Evolutionary conservation across 1,284 basidiomycete species (phyloP).

Genomic region (Ceratobasidium sp.): DNA sequence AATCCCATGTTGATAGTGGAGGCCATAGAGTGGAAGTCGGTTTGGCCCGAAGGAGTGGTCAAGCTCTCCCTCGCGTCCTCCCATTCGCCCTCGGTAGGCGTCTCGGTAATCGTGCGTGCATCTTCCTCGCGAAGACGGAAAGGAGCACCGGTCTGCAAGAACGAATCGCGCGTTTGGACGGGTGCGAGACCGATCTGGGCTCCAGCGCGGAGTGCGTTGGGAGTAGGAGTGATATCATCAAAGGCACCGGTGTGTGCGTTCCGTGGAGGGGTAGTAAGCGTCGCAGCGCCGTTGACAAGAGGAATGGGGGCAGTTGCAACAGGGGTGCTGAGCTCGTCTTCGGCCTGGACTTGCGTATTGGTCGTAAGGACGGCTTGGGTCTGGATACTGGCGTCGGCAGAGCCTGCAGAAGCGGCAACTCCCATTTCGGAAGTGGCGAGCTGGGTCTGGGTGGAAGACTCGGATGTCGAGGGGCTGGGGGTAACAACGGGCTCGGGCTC

Average conservation of each 20-base stretch:
- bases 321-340: slow-evolving; percentile 24
- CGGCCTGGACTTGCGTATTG: slow-evolving; percentile 35
- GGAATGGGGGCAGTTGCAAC: slow-evolving; percentile 5
- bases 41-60: slow-evolving; percentile 44
- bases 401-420: slow-evolving; percentile 46
- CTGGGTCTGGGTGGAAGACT: slow-evolving; percentile 57
- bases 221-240: slow-evolving; percentile 39
- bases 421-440: slow-evolving; percentile 49
- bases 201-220: slow-evolving; percentile 43
- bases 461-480: slow-evolving; percentile 47
- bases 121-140: slow-evolving; percentile 19
- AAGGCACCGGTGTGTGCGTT: not conserved
- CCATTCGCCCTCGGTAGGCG: slow-evolving; percentile 73
- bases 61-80: slow-evolving; percentile 80
- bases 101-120: slow-evolving; percentile 61
- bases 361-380: slow-evolving; percentile 14
- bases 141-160: slow-evolving; percentile 34
- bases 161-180: slow-evolving; percentile 38
- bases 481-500: slow-evolving; percentile 4
- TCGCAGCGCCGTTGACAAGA: not conserved
- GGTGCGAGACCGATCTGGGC: slow-evolving; percentile 45
- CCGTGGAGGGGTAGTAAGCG: slow-evolving; percentile 24
- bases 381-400: slow-evolving; percentile 22
- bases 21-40: slow-evolving; percentile 49
- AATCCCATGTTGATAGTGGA: slow-evolving; percentile 50